These are phyloP conservation scores for Neonectria neomacrospora DNA, from an alignment of 2,329 filamentous ascomycete genomes.

Conservation along the genomic window DNA sequence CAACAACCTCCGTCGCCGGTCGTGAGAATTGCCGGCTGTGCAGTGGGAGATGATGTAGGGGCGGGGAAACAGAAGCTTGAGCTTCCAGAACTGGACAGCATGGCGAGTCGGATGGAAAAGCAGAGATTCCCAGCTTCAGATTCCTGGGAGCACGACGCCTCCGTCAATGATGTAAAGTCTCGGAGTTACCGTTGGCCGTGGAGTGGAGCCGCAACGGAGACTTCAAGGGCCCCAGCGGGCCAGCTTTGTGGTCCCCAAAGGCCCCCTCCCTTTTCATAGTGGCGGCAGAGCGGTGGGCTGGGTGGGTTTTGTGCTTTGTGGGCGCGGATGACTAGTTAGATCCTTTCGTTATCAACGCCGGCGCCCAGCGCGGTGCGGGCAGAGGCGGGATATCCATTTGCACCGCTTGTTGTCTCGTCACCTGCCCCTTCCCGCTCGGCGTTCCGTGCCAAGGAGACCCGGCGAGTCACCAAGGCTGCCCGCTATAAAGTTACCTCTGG, in stretches of 20 bases:
- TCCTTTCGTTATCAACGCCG: constrained; percentile 30
- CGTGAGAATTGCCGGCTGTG: neutral
- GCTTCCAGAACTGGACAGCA: neutral
- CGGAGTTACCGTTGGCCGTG: constrained; percentile 6
- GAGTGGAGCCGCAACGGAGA: constrained; percentile 18
- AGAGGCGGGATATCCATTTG: constrained; percentile 42
- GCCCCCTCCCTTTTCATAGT: constrained; percentile 1
- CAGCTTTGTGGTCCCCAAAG: constrained; percentile 1
- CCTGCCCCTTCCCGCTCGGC: constrained; percentile 28
- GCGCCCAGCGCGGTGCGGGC: constrained; percentile 42
- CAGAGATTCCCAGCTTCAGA: neutral
- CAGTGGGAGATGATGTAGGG: neutral
- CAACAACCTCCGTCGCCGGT: neutral
- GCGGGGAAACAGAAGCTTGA: neutral
- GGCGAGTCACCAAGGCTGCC: neutral
- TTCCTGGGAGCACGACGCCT: neutral
- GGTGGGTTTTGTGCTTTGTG: neutral
- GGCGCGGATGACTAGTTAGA: constrained; percentile 31
- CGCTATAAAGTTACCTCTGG: constrained; percentile 25
- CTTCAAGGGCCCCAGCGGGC: neutral
- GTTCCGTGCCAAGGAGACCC: constrained; percentile 3
- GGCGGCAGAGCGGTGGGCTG: constrained; percentile 8
- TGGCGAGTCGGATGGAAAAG: neutral
- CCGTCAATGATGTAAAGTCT: neutral
- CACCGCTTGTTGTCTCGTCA: constrained; percentile 26